Percentiles rank a stretch among this genome's conserved stretches.
These are phyloP conservation scores for Ceratocystis diversiconidia DNA, from an alignment of 2,329 filamentous ascomycete species.

Conservation along the genomic window DNA sequence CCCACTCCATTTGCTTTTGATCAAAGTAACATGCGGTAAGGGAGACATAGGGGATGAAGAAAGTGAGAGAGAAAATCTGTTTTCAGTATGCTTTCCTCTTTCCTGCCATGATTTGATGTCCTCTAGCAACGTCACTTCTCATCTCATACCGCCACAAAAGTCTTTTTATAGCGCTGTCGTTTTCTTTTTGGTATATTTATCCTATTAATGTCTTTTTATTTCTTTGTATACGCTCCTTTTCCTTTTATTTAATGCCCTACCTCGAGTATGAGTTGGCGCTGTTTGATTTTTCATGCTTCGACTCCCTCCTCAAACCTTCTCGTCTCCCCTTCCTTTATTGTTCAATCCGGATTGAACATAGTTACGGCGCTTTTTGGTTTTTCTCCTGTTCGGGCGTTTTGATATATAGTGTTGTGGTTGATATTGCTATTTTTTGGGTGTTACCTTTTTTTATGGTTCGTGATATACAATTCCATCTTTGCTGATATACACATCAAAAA, in stretches of 20 bases:
- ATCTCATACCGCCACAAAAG: too few species aligned
- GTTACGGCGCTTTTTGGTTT: background rate
- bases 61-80: too few species aligned
- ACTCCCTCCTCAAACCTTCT: background rate
- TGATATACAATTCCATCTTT: background rate
- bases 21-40: constrained; percentile 39
- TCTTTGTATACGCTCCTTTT: too few species aligned
- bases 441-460: background rate
- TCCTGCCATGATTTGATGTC: too few species aligned
- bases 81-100: too few species aligned
- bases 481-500: background rate
- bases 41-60: too few species aligned
- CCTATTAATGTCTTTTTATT: too few species aligned
- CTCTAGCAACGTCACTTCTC: too few species aligned
- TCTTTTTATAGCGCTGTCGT: too few species aligned
- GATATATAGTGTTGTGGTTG: background rate
- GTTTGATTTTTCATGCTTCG: background rate
- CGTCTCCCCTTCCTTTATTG: background rate
- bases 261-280: too few species aligned
- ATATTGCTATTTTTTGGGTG: background rate
- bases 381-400: background rate
- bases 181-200: too few species aligned
- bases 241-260: background rate
- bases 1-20: constrained; percentile 69
- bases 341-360: background rate